phyloP scores from a whole-genome alignment of 345 rosid species.

The Salix koriyanagi region DNA sequence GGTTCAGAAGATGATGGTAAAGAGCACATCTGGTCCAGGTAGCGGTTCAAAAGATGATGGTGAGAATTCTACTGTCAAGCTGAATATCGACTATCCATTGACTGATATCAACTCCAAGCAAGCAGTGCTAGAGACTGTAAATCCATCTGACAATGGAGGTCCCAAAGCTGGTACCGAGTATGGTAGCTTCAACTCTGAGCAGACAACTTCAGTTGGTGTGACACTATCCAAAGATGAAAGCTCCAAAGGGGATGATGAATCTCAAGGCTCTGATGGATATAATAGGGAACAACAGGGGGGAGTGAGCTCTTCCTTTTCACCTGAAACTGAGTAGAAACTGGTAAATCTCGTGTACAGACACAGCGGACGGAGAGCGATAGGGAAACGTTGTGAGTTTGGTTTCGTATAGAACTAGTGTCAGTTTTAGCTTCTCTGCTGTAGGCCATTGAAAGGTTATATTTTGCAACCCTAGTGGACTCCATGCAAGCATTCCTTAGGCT shows the following conservation, averaged over 20 bases:
- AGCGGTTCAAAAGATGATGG: not conserved
- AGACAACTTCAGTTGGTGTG: not conserved
- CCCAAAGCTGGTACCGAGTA: not conserved
- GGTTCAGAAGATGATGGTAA: not conserved
- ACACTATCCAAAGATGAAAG: not conserved
- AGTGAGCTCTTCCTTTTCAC: not conserved
- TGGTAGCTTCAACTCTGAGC: not conserved
- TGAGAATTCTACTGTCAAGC: not conserved
- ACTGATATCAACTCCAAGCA: not conserved
- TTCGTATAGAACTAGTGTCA: not conserved
- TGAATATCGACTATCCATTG: conserved; percentile 3
- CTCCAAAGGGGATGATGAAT: not conserved
- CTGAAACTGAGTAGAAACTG: not conserved
- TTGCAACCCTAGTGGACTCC: too few relatives aligned
- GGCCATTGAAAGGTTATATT: not conserved
- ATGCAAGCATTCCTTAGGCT: too few relatives aligned
- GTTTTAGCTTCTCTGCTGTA: not conserved
- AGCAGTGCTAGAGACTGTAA: not conserved
- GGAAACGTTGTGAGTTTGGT: not conserved
- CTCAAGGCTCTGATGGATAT: not conserved
- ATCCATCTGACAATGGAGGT: not conserved
- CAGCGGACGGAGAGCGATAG: not conserved
- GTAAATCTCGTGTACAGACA: not conserved
- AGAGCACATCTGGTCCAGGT: not conserved
- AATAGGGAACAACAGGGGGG: not conserved